Percentiles rank a stretch among this genome's conserved stretches.
phyloP scores from a whole-genome alignment of 2,329 filamentous ascomycete species.

The Colletotrichum musae region DNA sequence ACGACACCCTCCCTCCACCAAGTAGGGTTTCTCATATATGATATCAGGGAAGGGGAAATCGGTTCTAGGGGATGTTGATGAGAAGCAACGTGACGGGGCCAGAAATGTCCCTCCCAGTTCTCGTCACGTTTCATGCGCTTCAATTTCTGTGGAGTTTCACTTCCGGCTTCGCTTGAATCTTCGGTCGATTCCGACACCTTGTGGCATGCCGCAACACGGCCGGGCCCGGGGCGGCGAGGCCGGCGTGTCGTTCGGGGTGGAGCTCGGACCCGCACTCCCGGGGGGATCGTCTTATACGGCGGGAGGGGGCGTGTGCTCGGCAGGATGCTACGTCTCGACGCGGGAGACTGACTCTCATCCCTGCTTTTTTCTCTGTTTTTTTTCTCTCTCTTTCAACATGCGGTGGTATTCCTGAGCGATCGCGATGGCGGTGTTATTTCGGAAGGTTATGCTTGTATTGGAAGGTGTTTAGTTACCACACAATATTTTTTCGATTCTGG shows the following conservation, averaged over 20 bases:
- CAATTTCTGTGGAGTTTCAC: too few relatives aligned
- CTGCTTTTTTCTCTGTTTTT: neutral
- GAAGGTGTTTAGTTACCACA: neutral
- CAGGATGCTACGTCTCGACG: neutral
- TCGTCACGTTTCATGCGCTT: too few relatives aligned
- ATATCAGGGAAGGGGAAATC: too few relatives aligned
- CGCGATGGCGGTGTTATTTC: neutral
- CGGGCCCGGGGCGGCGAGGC: neutral
- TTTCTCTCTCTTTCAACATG: neutral
- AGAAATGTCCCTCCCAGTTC: too few relatives aligned
- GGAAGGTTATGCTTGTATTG: neutral
- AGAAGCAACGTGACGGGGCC: too few relatives aligned
- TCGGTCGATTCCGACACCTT: neutral
- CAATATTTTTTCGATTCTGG: neutral
- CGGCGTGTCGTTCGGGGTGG: neutral
- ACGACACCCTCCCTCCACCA: too few relatives aligned
- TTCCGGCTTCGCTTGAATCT: neutral
- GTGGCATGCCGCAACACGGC: too few relatives aligned
- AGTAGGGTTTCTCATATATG: too few relatives aligned
- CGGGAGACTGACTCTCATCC: neutral
- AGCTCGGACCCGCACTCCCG: neutral
- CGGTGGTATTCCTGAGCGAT: neutral
- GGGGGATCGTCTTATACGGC: neutral
- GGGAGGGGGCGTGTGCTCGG: neutral
- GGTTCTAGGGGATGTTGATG: too few relatives aligned